These are phyloP conservation scores for Cladosporium sp. DNA, from an alignment of 2,329 filamentous ascomycete species.

Conservation along the genomic window DNA sequence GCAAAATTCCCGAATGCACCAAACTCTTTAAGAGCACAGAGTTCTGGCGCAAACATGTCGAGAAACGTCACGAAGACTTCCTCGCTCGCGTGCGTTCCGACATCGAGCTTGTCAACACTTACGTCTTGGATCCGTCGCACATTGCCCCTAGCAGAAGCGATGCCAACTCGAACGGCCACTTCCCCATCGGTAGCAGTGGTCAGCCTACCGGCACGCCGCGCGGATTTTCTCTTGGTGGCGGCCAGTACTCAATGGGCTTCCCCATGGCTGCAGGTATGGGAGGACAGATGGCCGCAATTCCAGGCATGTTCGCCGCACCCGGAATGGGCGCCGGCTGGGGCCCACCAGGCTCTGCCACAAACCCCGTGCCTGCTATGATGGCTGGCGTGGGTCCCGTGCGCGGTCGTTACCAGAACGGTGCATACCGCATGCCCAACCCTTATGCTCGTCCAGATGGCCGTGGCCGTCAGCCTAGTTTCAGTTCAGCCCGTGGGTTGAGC, in stretches of 20 bases:
- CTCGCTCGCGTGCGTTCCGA: constrained; percentile 74
- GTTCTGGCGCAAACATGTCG: constrained; percentile 97
- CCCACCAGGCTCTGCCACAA: constrained; percentile 45
- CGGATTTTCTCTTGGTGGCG: constrained; percentile 76
- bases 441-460: constrained; percentile 25
- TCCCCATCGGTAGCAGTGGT: constrained; percentile 68
- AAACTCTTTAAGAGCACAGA: constrained; percentile 97
- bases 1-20: constrained; percentile 91
- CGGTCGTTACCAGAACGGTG: constrained; percentile 32
- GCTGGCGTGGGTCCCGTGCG: constrained; percentile 41
- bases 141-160: constrained; percentile 92
- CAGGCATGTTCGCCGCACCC: constrained; percentile 39
- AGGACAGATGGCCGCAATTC: constrained; percentile 25
- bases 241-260: constrained; percentile 47
- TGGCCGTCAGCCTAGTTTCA: constrained; percentile 15
- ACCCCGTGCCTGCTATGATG: constrained; percentile 24
- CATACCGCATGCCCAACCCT: constrained; percentile 26
- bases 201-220: constrained; percentile 77
- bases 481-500: constrained; percentile 8
- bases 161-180: constrained; percentile 92
- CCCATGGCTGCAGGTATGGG: constrained; percentile 36
- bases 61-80: constrained; percentile 93
- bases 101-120: constrained; percentile 87
- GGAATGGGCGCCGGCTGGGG: constrained; percentile 54
- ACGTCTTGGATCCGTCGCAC: constrained; percentile 89